Evolutionary conservation across 129 eudicot genomes (phyloP).

Genomic region (Erigeron canadensis): DNA sequence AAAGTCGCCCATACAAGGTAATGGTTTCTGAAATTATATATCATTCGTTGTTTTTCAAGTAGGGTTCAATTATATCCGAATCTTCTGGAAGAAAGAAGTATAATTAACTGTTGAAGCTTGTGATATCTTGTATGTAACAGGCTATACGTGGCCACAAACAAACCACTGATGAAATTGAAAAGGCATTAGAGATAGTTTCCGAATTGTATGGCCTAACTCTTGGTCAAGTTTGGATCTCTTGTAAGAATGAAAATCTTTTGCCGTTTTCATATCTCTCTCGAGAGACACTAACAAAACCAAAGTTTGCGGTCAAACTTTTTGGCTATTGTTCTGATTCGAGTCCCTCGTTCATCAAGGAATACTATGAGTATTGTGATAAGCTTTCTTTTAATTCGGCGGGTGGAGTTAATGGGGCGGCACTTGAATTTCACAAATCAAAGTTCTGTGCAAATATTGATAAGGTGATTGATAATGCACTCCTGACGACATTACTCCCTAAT

Average conservation of each 20-base stretch:
- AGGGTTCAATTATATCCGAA: neutral
- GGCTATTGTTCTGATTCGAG: neutral
- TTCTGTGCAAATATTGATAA: neutral
- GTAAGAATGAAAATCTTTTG: neutral
- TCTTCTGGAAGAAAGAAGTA: neutral
- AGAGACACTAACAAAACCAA: neutral
- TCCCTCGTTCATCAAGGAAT: neutral
- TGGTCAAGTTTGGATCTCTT: neutral
- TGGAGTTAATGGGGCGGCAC: neutral
- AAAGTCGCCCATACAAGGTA: no score
- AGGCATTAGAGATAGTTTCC: neutral
- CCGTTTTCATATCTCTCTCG: neutral
- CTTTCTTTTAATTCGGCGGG: neutral
- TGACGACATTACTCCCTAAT: no score
- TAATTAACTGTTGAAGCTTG: neutral
- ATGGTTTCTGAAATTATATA: neutral
- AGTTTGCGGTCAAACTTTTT: neutral
- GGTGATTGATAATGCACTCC: neutral
- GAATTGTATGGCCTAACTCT: neutral
- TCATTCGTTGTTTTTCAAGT: neutral
- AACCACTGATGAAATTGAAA: neutral
- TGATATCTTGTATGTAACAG: neutral
- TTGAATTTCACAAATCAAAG: neutral
- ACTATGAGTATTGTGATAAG: neutral
- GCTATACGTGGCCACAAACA: neutral